Evolutionary conservation across 2,329 filamentous ascomycete species (phyloP), one percentile per base, ranked within the genome.

Genomic region (Fusarium sp.): DNA sequence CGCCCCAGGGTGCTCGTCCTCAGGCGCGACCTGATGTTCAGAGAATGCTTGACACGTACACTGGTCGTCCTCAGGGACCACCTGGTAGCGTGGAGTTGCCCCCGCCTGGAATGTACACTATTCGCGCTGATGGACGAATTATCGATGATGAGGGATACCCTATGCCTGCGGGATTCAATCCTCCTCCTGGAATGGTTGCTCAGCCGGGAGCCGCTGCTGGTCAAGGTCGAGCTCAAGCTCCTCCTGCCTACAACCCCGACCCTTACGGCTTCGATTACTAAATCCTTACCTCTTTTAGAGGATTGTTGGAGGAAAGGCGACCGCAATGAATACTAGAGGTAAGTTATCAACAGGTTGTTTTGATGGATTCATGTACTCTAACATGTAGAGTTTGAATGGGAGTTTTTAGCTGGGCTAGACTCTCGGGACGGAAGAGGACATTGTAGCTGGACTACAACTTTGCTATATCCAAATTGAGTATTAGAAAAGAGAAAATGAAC

Each of bases 1-100:
- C 0, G 4, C 34, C 18, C n/a, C 18, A 37, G 0, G 18, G 5
- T 7, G 34, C 10, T 7, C 34, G 18, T 0, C 18, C 34, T 4
- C 34, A 37, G 6, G 6, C 34, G 18, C 18, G 4, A 7, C 34
- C 34, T 12, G 18, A 37, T 37, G 34, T 37, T 37, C 34, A 37
- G 34, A 7, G 6, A 12, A 37, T 37, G 34, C 34, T 37, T n/a
- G 18, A 12, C 5, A 37, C 34, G 1, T 37, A 37, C 18, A 37
- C 34, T 12, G 18, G 34, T 37, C 34, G 34, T 4, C 10, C 34
- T 12, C 34, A 37, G 18, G 34, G 34, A n/a, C 34, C 34, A 1
- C 34, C 34, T n/a, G 34, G 34, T 12, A 37, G 34, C 4, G 18
- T 37, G 18, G 34, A 37, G 0, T n/a, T 37, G 10, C 34, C 18